Percentiles rank a stretch among this genome's conserved stretches.
Conservation (phyloP, 2,329 filamentous ascomycete species). For the Bipolaris cookei region DNA sequence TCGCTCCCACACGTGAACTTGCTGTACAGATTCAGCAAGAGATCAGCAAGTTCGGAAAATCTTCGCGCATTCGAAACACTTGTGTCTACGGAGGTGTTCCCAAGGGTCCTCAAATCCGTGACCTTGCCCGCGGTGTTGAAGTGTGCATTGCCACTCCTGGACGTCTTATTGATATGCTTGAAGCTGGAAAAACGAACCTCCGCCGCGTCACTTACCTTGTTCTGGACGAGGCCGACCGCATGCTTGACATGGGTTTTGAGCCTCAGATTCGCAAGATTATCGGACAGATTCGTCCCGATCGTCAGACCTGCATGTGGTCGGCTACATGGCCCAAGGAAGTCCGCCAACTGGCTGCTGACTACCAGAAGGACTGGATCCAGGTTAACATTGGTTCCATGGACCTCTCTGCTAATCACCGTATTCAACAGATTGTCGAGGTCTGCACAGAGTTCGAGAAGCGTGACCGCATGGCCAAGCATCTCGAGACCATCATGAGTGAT, state of each 20-base stretch:
- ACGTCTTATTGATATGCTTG: constrained; percentile 97
- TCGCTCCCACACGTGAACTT: constrained; percentile 95
- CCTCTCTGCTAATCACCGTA: constrained; percentile 94
- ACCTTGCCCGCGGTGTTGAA: constrained; percentile 92
- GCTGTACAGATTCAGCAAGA: constrained; percentile 98
- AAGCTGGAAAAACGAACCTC: constrained; percentile 96
- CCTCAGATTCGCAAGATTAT: constrained; percentile 99
- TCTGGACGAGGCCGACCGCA: constrained; percentile 97
- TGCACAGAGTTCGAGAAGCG: constrained; percentile 97
- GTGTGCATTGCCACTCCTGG: constrained; percentile 98
- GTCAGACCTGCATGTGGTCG: constrained; percentile 99
- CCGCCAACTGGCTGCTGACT: constrained; percentile 86
- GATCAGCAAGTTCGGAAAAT: constrained; percentile 98
- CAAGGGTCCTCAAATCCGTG: constrained; percentile 95
- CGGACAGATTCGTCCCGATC: constrained; percentile 93
- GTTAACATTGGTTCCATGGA: constrained; percentile 98
- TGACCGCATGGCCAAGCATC: constrained; percentile 94
- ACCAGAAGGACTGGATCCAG: constrained; percentile 95
- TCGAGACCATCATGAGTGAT: constrained; percentile 97
- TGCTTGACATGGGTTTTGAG: constrained; percentile 99
- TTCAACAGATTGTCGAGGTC: constrained; percentile 97
- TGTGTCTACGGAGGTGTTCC: constrained; percentile 99
- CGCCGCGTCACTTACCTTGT: constrained; percentile 97
- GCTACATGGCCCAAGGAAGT: constrained; percentile 99
- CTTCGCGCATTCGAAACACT: constrained; percentile 96